Evolutionary conservation across 176 grass and related monocot genomes (phyloP).

Genomic region (Tuctoria greenei): DNA sequence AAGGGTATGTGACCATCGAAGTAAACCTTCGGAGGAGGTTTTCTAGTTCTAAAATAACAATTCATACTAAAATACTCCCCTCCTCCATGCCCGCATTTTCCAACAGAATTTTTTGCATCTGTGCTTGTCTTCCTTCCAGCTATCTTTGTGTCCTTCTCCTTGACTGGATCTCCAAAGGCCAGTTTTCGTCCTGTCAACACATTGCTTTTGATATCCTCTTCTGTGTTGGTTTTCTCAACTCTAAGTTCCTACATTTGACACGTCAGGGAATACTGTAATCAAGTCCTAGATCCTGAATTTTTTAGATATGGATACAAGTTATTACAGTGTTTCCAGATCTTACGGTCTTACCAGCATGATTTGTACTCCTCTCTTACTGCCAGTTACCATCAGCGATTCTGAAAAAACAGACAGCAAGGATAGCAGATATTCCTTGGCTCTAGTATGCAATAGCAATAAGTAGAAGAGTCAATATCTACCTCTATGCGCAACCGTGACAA

Average conservation of each 20-base stretch:
- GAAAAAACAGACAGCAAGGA: background rate
- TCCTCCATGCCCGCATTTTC: conserved; percentile 54
- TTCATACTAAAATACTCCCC: conserved; percentile 45
- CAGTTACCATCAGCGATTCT: conserved; percentile 31
- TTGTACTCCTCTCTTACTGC: background rate
- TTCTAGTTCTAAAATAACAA: conserved; percentile 50
- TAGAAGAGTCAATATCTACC: conserved; percentile 25
- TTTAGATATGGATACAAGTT: background rate
- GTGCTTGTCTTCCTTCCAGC: conserved; percentile 34
- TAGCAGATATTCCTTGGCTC: background rate
- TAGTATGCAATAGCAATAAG: background rate
- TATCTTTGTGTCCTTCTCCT: conserved; percentile 19
- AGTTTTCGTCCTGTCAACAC: conserved; percentile 28
- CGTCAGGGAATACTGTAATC: conserved; percentile 14
- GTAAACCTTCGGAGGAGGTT: conserved; percentile 28
- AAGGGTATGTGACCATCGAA: conserved; percentile 64
- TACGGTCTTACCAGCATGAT: conserved; percentile 42
- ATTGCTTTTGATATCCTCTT: conserved; percentile 26
- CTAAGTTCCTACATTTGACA: conserved; percentile 34
- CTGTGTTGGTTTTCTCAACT: conserved; percentile 24
- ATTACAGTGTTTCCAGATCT: background rate
- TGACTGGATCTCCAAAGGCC: conserved; percentile 26
- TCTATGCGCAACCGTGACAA: conserved; percentile 39
- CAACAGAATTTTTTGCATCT: conserved; percentile 64
- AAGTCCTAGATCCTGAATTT: background rate